Evolutionary conservation across 192 early-diverging fungal species (phyloP).

Genomic region (Endogone sp.): DNA sequence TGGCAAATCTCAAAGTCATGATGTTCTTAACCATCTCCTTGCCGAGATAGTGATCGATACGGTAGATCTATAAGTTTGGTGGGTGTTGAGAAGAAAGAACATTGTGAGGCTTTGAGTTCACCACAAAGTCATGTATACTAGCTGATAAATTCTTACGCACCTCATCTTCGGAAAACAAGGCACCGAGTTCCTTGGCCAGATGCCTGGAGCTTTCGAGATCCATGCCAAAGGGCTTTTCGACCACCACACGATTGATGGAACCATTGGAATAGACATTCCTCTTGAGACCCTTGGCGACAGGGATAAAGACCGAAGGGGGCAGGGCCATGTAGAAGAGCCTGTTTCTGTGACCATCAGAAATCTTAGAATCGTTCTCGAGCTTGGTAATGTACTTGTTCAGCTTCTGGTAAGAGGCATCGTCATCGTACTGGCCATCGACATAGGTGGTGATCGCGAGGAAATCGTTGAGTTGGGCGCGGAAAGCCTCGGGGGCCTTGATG

Average conservation of each 20-base stretch:
- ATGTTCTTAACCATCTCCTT: constrained; percentile 99
- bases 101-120: no score
- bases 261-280: constrained; percentile 59
- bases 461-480: constrained; percentile 43
- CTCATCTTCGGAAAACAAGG: constrained; percentile 85
- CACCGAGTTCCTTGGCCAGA: constrained; percentile 65
- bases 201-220: constrained; percentile 80
- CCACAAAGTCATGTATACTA: no score
- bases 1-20: constrained; percentile 90
- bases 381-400: constrained; percentile 60
- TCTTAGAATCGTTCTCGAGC: constrained; percentile 44
- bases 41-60: constrained; percentile 98
- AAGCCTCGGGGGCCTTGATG: constrained; percentile 57
- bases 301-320: constrained; percentile 96
- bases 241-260: constrained; percentile 81
- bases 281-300: constrained; percentile 75
- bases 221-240: constrained; percentile 98
- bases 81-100: no score
- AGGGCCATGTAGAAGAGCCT: constrained; percentile 95
- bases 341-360: constrained; percentile 31
- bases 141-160: constrained; percentile 27
- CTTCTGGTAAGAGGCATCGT: constrained; percentile 61
- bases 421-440: constrained; percentile 80
- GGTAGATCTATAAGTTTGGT: constrained; percentile 91
- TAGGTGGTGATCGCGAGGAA: constrained; percentile 79